Conservation (phyloP, 768 basidiomycete species). For the Favolaschia claudopus region DNA sequence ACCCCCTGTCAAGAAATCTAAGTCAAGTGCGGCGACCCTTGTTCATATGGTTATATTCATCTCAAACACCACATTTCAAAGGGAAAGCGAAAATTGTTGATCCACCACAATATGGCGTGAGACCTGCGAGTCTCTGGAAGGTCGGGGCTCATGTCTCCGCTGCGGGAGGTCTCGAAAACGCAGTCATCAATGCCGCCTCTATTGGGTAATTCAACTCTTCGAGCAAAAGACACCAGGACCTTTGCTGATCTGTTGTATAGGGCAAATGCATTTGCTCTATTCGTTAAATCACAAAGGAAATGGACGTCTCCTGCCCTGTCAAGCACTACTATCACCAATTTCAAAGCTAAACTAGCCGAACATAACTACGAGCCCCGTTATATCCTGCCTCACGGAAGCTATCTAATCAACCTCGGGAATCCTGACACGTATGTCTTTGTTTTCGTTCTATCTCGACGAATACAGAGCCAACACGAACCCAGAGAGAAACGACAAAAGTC, state of each 20-base stretch:
- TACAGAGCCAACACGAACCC: background rate
- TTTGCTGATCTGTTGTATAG: conserved; percentile 42
- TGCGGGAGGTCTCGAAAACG: conserved; percentile 80
- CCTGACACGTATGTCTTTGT: conserved; percentile 66
- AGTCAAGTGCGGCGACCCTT: background rate
- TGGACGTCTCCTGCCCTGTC: conserved; percentile 75
- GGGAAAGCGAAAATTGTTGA: conserved; percentile 1
- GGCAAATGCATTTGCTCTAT: conserved; percentile 85
- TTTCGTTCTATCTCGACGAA: background rate
- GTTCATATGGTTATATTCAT: background rate
- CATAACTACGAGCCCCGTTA: conserved; percentile 68
- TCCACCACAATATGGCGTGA: conserved; percentile 17
- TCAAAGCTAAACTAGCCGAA: conserved; percentile 66
- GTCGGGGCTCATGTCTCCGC: conserved; percentile 88
- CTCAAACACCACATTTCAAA: background rate
- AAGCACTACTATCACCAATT: conserved; percentile 57
- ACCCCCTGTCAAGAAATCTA: conserved; percentile 8
- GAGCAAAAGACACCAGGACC: too few relatives aligned
- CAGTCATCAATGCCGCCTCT: conserved; percentile 71
- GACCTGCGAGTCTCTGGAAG: conserved; percentile 59
- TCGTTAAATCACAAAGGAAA: conserved; percentile 84
- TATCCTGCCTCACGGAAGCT: conserved; percentile 85
- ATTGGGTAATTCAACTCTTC: conserved; percentile 59
- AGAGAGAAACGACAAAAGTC: conserved; percentile 76
- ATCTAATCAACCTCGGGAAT: conserved; percentile 86